Conservation (phyloP, 768 basidiomycete species). For the Lactarius quietus region DNA sequence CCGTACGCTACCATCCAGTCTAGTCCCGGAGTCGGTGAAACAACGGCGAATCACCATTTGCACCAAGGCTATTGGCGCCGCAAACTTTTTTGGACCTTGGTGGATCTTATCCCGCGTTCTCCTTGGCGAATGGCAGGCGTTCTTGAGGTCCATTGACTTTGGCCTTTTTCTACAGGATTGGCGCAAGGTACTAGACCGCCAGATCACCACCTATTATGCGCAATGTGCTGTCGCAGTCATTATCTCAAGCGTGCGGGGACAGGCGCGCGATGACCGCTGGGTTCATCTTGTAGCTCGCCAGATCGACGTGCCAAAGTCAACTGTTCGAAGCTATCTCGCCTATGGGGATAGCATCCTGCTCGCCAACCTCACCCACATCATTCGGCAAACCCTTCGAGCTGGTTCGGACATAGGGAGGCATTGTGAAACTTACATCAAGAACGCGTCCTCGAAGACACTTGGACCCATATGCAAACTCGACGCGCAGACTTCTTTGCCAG, state of each 20-base stretch:
- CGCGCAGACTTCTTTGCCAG: neutral
- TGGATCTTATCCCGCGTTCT: slow-evolving; percentile 6
- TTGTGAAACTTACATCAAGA: neutral
- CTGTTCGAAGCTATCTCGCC: neutral
- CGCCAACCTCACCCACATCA: neutral
- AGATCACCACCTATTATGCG: slow-evolving; percentile 3
- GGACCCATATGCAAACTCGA: slow-evolving; percentile 3
- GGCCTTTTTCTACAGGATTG: neutral
- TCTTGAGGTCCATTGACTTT: slow-evolving; percentile 10
- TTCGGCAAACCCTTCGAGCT: neutral
- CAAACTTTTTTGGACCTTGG: slow-evolving; percentile 11
- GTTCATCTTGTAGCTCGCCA: neutral
- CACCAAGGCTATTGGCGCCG: neutral
- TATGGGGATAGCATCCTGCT: neutral
- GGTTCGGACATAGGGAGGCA: neutral
- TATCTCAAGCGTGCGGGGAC: neutral
- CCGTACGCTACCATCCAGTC: slow-evolving; percentile 15
- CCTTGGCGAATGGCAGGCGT: neutral
- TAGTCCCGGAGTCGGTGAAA: slow-evolving; percentile 3
- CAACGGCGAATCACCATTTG: slow-evolving; percentile 15
- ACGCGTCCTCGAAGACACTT: neutral
- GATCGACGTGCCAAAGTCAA: neutral
- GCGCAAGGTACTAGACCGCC: neutral
- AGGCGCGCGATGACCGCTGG: neutral
- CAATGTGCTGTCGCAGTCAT: slow-evolving; percentile 1